phyloP scores from a whole-genome alignment of 768 basidiomycete genomes.

The Pulveroboletus sp. region DNA sequence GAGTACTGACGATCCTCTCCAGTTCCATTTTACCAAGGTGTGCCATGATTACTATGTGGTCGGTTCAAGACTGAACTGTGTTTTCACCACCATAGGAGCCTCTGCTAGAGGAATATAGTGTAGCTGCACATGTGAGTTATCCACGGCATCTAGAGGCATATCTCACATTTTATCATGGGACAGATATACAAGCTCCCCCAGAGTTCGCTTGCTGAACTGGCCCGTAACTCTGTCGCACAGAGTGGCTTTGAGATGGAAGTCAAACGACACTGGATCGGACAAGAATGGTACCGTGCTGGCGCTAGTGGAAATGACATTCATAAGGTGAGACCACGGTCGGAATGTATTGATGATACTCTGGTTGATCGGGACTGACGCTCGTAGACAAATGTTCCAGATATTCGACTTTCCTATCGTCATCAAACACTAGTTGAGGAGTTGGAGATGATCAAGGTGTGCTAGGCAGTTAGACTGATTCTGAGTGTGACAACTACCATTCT shows the following conservation, averaged over 20 bases:
- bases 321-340: slow-evolving; percentile 52
- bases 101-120: slow-evolving; percentile 93
- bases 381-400: slow-evolving; percentile 96
- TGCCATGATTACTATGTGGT: not conserved
- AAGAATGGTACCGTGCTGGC: slow-evolving; percentile 90
- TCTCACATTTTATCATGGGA: not conserved
- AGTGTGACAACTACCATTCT: no score
- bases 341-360: not conserved
- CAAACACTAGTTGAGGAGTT: slow-evolving; percentile 86
- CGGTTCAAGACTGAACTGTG: not conserved
- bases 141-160: not conserved
- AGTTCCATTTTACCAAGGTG: slow-evolving; percentile 98
- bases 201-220: slow-evolving; percentile 90
- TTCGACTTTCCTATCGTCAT: slow-evolving; percentile 86
- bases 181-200: slow-evolving; percentile 97
- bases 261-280: slow-evolving; percentile 93
- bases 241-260: slow-evolving; percentile 98
- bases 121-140: slow-evolving; percentile 82
- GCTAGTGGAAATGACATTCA: slow-evolving; percentile 93
- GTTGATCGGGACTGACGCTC: slow-evolving; percentile 1
- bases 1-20: slow-evolving; percentile 92
- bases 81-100: slow-evolving; percentile 59
- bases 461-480: not conserved
- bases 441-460: slow-evolving; percentile 48
- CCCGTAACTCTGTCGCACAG: slow-evolving; percentile 95